phyloP scores from a whole-genome alignment of 2,329 filamentous ascomycete species.

The Fusarium mangiferae region DNA sequence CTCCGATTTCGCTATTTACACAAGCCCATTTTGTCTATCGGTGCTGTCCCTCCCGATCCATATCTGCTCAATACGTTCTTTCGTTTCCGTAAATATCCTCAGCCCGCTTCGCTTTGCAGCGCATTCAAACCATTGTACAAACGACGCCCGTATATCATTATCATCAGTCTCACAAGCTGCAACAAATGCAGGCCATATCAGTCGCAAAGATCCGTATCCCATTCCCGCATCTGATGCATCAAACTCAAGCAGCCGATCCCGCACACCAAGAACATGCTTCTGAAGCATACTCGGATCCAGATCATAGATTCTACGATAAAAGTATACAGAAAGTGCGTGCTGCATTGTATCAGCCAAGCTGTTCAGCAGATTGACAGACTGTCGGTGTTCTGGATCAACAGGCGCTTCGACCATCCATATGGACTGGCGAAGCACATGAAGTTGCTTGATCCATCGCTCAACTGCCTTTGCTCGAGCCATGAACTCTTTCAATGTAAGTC shows the following conservation, averaged over 20 bases:
- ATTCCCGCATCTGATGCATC: conserved; percentile 14
- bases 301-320: conserved; percentile 29
- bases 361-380: conserved; percentile 8
- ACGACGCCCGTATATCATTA: not conserved
- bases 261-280: conserved; percentile 17
- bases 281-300: conserved; percentile 21
- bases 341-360: conserved; percentile 27
- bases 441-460: conserved; percentile 26
- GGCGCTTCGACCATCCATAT: conserved; percentile 7
- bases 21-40: not conserved
- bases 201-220: conserved; percentile 24
- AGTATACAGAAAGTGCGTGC: conserved; percentile 24
- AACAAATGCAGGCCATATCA: conserved; percentile 33
- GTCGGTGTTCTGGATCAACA: conserved; percentile 12
- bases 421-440: conserved; percentile 5
- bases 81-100: conserved; percentile 22
- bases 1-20: not conserved
- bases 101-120: conserved; percentile 13
- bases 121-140: conserved; percentile 21
- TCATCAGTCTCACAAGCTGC: conserved; percentile 25
- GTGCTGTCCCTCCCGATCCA: conserved; percentile 8
- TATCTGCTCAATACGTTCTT: conserved; percentile 4
- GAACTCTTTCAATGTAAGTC: conserved; percentile 7
- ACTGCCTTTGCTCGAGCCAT: conserved; percentile 21
- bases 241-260: conserved; percentile 26